Evolutionary conservation across 2,329 filamentous ascomycete species (phyloP).

Genomic region (Trichophyton simii): DNA sequence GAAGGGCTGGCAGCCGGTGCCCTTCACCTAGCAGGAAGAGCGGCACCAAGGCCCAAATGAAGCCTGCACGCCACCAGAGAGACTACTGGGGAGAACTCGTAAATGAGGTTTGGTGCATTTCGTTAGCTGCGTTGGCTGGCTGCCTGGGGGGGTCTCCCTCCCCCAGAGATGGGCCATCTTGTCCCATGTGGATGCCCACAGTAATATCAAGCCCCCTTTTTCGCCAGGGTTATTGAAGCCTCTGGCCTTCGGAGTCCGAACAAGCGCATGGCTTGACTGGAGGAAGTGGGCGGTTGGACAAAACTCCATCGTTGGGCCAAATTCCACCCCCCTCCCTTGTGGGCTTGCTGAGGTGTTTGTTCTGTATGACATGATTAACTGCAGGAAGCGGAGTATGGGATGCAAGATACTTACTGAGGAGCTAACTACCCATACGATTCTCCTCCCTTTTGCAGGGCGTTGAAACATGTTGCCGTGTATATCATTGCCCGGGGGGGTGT

Average conservation of each 20-base stretch:
- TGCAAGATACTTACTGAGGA: not conserved
- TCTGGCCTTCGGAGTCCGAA: too few species aligned
- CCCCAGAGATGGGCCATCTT: too few species aligned
- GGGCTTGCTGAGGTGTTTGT: too few species aligned
- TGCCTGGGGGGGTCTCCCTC: too few species aligned
- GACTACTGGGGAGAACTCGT: not conserved
- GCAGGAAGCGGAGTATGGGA: not conserved
- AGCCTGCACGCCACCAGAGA: not conserved
- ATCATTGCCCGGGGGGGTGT: not conserved
- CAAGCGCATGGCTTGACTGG: too few species aligned
- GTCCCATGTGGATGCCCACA: too few species aligned
- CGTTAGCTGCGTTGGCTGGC: not conserved
- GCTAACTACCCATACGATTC: not conserved
- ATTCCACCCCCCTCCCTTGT: too few species aligned
- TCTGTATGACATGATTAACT: not conserved
- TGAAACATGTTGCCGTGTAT: not conserved
- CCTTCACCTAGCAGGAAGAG: not conserved
- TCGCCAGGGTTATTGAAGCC: too few species aligned
- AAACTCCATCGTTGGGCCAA: too few species aligned
- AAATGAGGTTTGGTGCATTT: not conserved
- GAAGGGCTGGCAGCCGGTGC: not conserved
- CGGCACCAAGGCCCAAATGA: not conserved
- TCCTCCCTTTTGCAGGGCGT: not conserved
- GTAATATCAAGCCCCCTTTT: too few species aligned
- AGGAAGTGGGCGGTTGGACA: too few species aligned